A percentile compares a stretch with the other conserved stretches of the same genome.
phyloP scores from a whole-genome alignment of 2,329 filamentous ascomycete species.

The Aspergillus pseudoglaucus region DNA sequence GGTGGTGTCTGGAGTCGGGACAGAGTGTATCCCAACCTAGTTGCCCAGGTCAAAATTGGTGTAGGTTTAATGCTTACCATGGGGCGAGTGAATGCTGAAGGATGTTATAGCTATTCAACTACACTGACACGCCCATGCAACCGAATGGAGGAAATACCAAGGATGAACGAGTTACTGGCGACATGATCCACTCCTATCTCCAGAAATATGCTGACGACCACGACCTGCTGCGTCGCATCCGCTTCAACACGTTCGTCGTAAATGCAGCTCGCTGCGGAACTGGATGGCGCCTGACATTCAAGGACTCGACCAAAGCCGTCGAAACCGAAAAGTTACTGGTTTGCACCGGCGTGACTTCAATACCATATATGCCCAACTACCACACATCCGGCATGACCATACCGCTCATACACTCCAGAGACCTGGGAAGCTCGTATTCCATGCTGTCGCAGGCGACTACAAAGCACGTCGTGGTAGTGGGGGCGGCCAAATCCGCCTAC shows the following conservation, averaged over 20 bases:
- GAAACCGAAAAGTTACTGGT: background rate
- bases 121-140: slow-evolving; percentile 25
- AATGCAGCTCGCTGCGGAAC: background rate
- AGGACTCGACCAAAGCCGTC: too few species aligned
- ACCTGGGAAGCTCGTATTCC: background rate
- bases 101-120: slow-evolving; percentile 35
- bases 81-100: too few species aligned
- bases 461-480: slow-evolving; percentile 22
- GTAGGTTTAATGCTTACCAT: too few species aligned
- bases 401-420: background rate
- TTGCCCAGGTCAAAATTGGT: slow-evolving; percentile 27
- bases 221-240: background rate
- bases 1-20: slow-evolving; percentile 17
- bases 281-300: background rate
- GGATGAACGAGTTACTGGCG: background rate
- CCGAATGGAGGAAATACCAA: background rate
- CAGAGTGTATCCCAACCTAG: slow-evolving; percentile 16
- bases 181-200: slow-evolving; percentile 1
- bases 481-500: slow-evolving; percentile 29
- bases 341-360: background rate
- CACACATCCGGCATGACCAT: background rate
- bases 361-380: background rate
- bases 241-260: background rate
- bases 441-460: background rate
- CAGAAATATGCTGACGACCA: background rate